Conservation (phyloP, 352 stramenopile genomes). For the Blastocystis sp. region DNA sequence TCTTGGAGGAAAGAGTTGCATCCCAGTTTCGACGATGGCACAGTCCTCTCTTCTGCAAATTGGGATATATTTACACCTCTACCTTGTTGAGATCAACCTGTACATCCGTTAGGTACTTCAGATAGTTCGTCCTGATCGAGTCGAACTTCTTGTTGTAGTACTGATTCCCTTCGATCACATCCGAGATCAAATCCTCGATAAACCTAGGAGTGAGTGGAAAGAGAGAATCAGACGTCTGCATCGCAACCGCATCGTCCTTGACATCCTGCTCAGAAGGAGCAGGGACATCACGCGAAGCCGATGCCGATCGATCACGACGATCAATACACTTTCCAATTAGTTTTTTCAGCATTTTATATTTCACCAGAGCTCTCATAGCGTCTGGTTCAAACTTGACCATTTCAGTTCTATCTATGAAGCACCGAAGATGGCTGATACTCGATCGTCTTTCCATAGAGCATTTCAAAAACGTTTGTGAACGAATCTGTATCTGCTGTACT, state of each 20-base stretch:
- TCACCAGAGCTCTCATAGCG: slow-evolving; percentile 33
- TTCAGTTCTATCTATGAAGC: slow-evolving; percentile 7
- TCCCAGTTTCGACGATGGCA: not conserved
- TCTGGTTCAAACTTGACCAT: slow-evolving; percentile 50
- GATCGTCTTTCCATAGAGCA: slow-evolving; percentile 57
- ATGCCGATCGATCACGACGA: not conserved
- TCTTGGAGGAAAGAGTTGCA: not conserved
- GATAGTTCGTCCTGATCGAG: slow-evolving; percentile 6
- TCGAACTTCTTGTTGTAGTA: slow-evolving; percentile 52
- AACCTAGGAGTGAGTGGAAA: slow-evolving; percentile 28
- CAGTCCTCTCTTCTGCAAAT: not conserved
- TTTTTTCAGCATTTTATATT: slow-evolving; percentile 54
- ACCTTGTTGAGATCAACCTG: not conserved
- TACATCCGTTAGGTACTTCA: not conserved
- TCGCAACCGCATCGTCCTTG: not conserved
- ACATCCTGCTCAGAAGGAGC: not conserved
- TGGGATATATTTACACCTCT: not conserved
- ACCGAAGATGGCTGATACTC: not conserved
- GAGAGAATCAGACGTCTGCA: not conserved
- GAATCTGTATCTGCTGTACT: not conserved
- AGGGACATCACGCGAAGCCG: not conserved
- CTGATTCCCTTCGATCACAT: slow-evolving; percentile 51
- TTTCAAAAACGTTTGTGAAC: not conserved
- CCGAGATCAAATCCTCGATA: slow-evolving; percentile 40
- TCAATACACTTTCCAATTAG: slow-evolving; percentile 27